These are phyloP conservation scores for Colletotrichum sidae DNA, from an alignment of 2,329 filamentous ascomycete genomes.

Conservation along the genomic window DNA sequence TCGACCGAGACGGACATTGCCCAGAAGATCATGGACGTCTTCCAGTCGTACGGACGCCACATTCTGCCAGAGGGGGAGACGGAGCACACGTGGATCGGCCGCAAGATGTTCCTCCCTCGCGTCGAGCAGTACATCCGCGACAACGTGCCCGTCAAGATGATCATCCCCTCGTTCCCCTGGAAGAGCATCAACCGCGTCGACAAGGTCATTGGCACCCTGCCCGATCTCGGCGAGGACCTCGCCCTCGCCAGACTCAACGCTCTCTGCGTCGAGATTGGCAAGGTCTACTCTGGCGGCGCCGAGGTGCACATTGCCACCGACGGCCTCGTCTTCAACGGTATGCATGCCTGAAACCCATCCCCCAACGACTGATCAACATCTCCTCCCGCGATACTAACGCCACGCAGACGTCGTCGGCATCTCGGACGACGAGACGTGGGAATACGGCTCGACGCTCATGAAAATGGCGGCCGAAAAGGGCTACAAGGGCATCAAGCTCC, in stretches of 20 bases:
- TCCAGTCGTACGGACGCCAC: constrained; percentile 30
- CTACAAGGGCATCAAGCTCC: constrained; percentile 48
- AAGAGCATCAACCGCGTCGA: constrained; percentile 42
- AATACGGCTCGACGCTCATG: constrained; percentile 51
- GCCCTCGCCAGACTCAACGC: constrained; percentile 53
- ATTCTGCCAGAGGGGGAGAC: constrained; percentile 30
- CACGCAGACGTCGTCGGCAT: constrained; percentile 53
- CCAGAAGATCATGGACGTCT: constrained; percentile 34
- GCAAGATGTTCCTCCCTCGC: constrained; percentile 35
- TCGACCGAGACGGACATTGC: constrained; percentile 27
- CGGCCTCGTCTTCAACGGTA: constrained; percentile 50
- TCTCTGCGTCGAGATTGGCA: constrained; percentile 51
- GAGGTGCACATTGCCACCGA: constrained; percentile 55
- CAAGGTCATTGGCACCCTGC: constrained; percentile 49
- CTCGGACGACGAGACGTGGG: constrained; percentile 53
- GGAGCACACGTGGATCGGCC: constrained; percentile 35
- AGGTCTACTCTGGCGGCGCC: constrained; percentile 53
- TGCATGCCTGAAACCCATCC: not conserved
- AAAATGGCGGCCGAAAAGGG: constrained; percentile 48
- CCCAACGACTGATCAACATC: no score
- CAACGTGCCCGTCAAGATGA: constrained; percentile 35
- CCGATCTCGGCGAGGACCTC: constrained; percentile 56
- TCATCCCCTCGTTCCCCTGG: constrained; percentile 40
- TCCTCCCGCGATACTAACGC: not conserved
- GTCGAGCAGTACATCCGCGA: constrained; percentile 34